Base-by-base conservation (phyloP, 345 rosid genomes). In the Physaria fendleri region DNA sequence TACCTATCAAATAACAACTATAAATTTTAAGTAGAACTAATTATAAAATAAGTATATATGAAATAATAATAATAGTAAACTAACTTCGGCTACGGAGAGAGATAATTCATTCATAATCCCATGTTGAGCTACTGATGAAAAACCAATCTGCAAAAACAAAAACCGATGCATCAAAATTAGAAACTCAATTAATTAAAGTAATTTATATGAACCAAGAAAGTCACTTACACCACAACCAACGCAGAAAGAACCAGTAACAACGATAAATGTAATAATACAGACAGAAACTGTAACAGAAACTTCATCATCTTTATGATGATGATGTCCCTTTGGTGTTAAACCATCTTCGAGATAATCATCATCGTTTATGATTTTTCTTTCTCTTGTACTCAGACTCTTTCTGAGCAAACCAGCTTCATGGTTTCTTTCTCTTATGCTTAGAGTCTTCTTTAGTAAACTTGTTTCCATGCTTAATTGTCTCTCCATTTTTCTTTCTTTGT, bases 71-170 rank as follows among this genome's bases (percentile, higher is more conserved):
- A n/a, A n/a, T 30, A 33, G 24, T 8, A 18, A 8, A 13, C 50
- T 72, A 33, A 72, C 82, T 51, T 65, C 62, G 34, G 71, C 50
- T 2, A 60, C 56, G 32, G 80, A 66, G 20, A 78, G 76, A 27
- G 72, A 71, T 32, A 78, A 35, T 2, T 73, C 80, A 25, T 35
- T 65, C 50, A 56, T 53, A 45, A 78, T 78, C 23, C 70, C 69
- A 48, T 62, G 51, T 49, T 75, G 71, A 10, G 74, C 77, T n/a
- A 74, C 72, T 0, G 78, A 78, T 54, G 82, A 75, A 16, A 47
- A 76, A 20, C 82, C 82, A 2, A 63, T 4, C 79, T 78, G 59
- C 59, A 24, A 67, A 28, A 67, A 3, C 5, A 1, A 24, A 67
- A 28, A 67, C 7, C 5, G 3, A 55, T 55, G 23, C 39, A 21